Base-by-base conservation (phyloP, 352 stramenopile genomes). In the Pythium aristosporum region DNA sequence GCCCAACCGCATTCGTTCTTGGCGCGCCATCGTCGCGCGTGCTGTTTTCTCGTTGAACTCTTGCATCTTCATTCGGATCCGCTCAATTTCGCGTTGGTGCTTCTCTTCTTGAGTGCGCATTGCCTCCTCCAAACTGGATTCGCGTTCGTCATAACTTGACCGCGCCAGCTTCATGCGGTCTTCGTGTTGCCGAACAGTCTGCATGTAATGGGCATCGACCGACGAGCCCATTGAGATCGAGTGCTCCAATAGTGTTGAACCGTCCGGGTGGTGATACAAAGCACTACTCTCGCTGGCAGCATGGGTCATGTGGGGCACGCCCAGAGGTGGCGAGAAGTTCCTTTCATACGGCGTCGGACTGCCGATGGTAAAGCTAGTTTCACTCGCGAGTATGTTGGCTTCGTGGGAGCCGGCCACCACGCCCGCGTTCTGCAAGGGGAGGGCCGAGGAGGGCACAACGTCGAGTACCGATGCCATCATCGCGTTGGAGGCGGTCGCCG, bases 101-200 rank as follows among this genome's bases (percentile, higher is more conserved):
- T 92, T 91, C 46, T 92, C 83, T 56, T 92, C 80, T 68, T 91
- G 83, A 43, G 71, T 89, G 46, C 82, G 80, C 43, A 93, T 91
- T 20, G 77, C 82, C 15, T 79, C 81, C 28, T 91, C 85, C 18
- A 92, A 63, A 25, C 74, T 91, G 12, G 79, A 85, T 61, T 91
- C 82, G n/a, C 70, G 71, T 52, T 92, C 83, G 42, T 91, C 76
- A 53, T 85, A 89, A 18, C 77, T 72, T 32, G 74, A 78, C 15
- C 78, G 69, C 1, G 77, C 75, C 15, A 88, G 73, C 54, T 85
- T 91, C 55, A 89, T 63, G 20, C 74, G 73, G 36, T 91, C 82
- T 67, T 91, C 82, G 43, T 88, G 73, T 23, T 78, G 69, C n/a
- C 85, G 74, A 28, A 89, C 81, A 54, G 85, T 78, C 21, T 85